These are phyloP conservation scores for Neostapfia colusana DNA, from an alignment of 176 grass and related monocot genomes.

Conservation along the genomic window DNA sequence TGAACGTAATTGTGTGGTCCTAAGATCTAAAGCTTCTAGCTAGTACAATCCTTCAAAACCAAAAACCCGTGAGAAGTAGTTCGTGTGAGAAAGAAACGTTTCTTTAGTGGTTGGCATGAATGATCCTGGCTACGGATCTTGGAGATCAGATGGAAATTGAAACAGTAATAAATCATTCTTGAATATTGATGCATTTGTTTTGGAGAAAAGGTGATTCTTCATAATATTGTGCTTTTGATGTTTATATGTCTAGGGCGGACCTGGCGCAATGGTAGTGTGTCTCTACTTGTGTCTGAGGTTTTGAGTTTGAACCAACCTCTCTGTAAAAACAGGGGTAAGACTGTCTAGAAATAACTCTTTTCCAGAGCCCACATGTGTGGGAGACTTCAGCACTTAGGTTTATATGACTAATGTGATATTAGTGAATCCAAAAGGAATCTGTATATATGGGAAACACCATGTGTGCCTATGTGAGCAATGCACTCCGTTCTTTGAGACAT, in stretches of 20 bases:
- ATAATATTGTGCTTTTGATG: neutral
- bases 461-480: slow-evolving; percentile 1
- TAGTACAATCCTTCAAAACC: slow-evolving; percentile 20
- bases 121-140: slow-evolving; percentile 8
- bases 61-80: neutral
- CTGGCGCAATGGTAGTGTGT: too few relatives aligned
- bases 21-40: neutral
- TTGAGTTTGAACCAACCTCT: too few relatives aligned
- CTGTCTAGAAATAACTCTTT: too few relatives aligned
- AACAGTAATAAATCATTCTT: neutral
- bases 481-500: slow-evolving; percentile 16
- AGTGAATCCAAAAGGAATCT: slow-evolving; percentile 12
- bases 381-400: too few relatives aligned
- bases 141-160: neutral
- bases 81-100: neutral
- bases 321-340: too few relatives aligned
- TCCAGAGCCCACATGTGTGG: too few relatives aligned
- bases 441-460: slow-evolving; percentile 30
- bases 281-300: too few relatives aligned
- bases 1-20: too few relatives aligned
- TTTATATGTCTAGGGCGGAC: too few relatives aligned
- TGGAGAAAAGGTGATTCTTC: neutral
- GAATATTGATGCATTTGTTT: neutral
- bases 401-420: neutral
- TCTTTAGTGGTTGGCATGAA: slow-evolving; percentile 39